Evolutionary conservation across 2,329 filamentous ascomycete genomes (phyloP).

Genomic region (Fusarium albosuccineum): DNA sequence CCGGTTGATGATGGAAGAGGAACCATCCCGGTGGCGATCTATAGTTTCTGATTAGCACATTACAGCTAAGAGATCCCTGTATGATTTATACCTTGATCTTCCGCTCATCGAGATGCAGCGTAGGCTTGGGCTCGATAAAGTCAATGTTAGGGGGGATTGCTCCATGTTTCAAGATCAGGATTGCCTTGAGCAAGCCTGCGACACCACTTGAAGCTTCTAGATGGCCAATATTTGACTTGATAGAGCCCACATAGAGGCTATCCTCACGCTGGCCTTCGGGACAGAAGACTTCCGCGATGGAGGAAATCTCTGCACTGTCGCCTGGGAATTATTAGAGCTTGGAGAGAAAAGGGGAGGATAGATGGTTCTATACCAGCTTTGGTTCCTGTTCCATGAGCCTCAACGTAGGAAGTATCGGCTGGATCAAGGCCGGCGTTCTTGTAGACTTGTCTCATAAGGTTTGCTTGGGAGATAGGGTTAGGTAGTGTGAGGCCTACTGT

Average conservation of each 20-base stretch:
- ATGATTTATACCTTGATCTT: slow-evolving; percentile 27
- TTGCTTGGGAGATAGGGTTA: slow-evolving; percentile 47
- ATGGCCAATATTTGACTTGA: slow-evolving; percentile 33
- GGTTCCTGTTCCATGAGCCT: slow-evolving; percentile 42
- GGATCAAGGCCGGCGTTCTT: slow-evolving; percentile 38
- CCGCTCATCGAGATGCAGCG: slow-evolving; percentile 16
- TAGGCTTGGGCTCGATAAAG: slow-evolving; percentile 24
- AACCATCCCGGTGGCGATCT: slow-evolving; percentile 25
- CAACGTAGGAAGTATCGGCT: slow-evolving; percentile 40
- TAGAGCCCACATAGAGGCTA: slow-evolving; percentile 26
- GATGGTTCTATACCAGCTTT: slow-evolving; percentile 16
- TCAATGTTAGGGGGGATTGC: slow-evolving; percentile 25
- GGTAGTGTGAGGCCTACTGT: slow-evolving; percentile 56
- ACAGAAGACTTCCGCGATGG: slow-evolving; percentile 32
- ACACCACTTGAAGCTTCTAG: slow-evolving; percentile 31
- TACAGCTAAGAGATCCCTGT: too few relatives aligned
- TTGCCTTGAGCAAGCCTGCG: slow-evolving; percentile 26
- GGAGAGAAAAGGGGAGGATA: neutral
- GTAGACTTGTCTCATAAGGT: slow-evolving; percentile 50
- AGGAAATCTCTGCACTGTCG: slow-evolving; percentile 29
- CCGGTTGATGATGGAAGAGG: slow-evolving; percentile 8
- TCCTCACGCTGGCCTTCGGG: neutral
- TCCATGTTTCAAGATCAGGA: slow-evolving; percentile 29
- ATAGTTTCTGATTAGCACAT: too few relatives aligned
- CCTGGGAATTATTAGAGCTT: slow-evolving; percentile 13